These are phyloP conservation scores for Fusarium sp. DNA, from an alignment of 2,329 filamentous ascomycete genomes.

Conservation along the genomic window DNA sequence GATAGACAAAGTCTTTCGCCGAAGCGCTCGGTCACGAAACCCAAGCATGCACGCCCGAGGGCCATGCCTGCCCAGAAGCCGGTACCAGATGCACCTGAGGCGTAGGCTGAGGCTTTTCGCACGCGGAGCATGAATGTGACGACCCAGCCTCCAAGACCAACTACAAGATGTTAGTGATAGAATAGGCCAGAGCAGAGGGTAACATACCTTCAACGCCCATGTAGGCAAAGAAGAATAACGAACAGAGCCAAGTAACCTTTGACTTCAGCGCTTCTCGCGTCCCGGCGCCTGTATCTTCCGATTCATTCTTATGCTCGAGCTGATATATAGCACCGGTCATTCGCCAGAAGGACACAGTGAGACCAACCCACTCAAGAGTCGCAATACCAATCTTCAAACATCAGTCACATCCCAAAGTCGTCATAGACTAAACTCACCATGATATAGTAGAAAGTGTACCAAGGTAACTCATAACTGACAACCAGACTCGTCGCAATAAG, in stretches of 20 bases:
- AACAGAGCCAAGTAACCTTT: slow-evolving; percentile 72
- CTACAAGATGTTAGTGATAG: slow-evolving; percentile 35
- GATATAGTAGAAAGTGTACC: slow-evolving; percentile 78
- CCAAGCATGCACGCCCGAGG: slow-evolving; percentile 72
- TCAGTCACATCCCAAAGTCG: not conserved
- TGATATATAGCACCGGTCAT: slow-evolving; percentile 67
- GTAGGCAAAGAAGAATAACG: slow-evolving; percentile 77
- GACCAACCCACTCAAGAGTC: slow-evolving; percentile 64
- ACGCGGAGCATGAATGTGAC: slow-evolving; percentile 82
- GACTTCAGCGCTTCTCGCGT: slow-evolving; percentile 55
- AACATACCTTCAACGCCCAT: slow-evolving; percentile 72
- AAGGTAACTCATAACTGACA: slow-evolving; percentile 65
- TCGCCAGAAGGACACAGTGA: slow-evolving; percentile 67
- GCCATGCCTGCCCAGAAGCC: slow-evolving; percentile 86
- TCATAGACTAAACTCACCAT: slow-evolving; percentile 63
- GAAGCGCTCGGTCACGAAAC: slow-evolving; percentile 75
- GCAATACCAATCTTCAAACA: slow-evolving; percentile 56
- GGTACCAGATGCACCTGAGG: slow-evolving; percentile 76
- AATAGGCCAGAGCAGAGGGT: fast-evolving
- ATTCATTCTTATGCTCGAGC: slow-evolving; percentile 48
- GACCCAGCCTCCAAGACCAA: slow-evolving; percentile 81
- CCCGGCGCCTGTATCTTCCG: slow-evolving; percentile 42
- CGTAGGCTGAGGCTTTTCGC: slow-evolving; percentile 71
- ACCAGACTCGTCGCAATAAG: slow-evolving; percentile 74
- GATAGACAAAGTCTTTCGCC: slow-evolving; percentile 71